phyloP scores from a whole-genome alignment of 306 rosid species.

The Quercus alba region DNA sequence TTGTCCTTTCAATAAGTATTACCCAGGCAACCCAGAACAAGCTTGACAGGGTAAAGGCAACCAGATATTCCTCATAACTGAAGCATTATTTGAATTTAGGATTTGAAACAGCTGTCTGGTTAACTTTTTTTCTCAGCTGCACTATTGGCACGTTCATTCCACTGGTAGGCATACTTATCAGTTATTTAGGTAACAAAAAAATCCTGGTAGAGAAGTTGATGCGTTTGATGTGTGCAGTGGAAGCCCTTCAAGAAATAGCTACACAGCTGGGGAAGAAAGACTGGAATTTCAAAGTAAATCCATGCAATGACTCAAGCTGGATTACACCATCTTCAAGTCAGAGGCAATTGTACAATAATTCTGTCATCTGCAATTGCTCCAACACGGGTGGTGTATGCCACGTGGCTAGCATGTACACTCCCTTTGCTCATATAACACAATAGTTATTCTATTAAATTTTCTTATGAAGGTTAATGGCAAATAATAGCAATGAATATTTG shows the following conservation, averaged over 20 bases:
- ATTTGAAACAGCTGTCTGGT: not conserved
- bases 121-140: not conserved
- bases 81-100: not conserved
- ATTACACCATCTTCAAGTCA: not conserved
- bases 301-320: conserved; percentile 20
- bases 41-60: no score
- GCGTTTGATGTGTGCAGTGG: conserved; percentile 5
- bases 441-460: not conserved
- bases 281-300: conserved; percentile 25
- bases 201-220: not conserved
- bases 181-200: not conserved
- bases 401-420: not conserved
- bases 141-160: not conserved
- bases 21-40: not conserved
- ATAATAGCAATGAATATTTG: not conserved
- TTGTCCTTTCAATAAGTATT: no score
- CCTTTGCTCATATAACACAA: not conserved
- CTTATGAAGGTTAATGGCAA: not conserved
- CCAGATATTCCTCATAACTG: not conserved
- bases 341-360: conserved; percentile 1
- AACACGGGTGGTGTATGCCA: conserved; percentile 11
- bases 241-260: conserved; percentile 16
- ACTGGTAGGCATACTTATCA: not conserved
- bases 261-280: conserved; percentile 15
- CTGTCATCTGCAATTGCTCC: conserved; percentile 20